A percentile compares a stretch with the other conserved stretches of the same genome.
phyloP scores from a whole-genome alignment of 75 land plant species.

The Selaginella tamariscina region DNA sequence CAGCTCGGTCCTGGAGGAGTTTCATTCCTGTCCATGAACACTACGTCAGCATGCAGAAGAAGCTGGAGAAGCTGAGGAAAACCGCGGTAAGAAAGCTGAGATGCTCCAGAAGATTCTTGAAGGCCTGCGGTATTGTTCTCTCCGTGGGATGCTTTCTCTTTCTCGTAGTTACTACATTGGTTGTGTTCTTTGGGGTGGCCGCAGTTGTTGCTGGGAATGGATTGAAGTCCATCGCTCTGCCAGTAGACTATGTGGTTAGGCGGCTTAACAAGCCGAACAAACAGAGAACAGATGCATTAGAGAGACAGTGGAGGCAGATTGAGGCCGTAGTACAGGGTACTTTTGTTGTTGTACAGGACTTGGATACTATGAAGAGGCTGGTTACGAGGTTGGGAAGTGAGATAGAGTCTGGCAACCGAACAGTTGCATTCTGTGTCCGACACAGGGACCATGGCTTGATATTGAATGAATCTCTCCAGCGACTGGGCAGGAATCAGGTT shows the following conservation, averaged over 20 bases:
- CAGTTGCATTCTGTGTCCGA: background rate
- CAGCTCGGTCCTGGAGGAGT: background rate
- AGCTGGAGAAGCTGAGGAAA: background rate
- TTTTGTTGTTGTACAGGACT: constrained; percentile 5
- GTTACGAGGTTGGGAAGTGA: background rate
- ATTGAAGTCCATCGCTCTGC: background rate
- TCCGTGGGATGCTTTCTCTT: background rate
- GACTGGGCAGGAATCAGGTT: background rate
- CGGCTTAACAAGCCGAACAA: background rate
- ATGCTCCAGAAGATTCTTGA: background rate
- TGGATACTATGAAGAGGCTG: constrained; percentile 3
- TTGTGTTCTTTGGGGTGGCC: background rate
- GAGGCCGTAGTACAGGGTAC: constrained; percentile 2
- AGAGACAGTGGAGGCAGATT: constrained; percentile 8
- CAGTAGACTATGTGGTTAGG: background rate
- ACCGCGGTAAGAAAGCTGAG: background rate
- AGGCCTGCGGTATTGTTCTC: background rate
- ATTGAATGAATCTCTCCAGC: background rate
- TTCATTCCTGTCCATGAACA: background rate
- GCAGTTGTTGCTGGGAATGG: constrained; percentile 5
- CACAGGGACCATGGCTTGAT: background rate
- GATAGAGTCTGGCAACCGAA: background rate
- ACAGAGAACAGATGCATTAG: background rate
- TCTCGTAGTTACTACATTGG: background rate
- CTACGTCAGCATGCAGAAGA: background rate